Evolutionary conservation across 306 rosid genomes (phyloP), one percentile per base, ranked within the genome.

Genomic region (Styphnolobium japonicum): DNA sequence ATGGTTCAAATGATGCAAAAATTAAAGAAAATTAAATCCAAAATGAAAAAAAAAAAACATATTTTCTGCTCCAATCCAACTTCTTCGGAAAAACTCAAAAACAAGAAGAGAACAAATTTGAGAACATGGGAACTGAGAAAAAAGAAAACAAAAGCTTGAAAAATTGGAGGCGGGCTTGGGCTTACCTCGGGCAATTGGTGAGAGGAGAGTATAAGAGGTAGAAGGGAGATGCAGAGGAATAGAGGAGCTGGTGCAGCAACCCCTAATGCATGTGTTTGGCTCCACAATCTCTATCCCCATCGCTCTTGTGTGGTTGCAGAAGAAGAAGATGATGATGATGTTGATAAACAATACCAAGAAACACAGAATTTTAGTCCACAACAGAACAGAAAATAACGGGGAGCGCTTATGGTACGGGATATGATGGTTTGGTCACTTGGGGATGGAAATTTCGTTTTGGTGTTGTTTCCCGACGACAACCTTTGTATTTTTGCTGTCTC

Each of bases 201-300:
- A 89, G 83, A 89, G 84, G 14, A 94, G 87, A 80, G 88, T 18
- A 19, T 76, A 94, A 43, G 94, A 87, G 72, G 98, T 88, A 61
- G 97, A 89, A 58, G 85, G 90, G 49, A 92, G 94, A 81, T 92
- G 98, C 1, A 95, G 92, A 75, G 98, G 98, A 57, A 95, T 91
- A 45, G 87, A 80, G 49, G 75, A 5, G 85, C 94, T 92, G 43
- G 77, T 74, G 68, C 98, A 92, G 90, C 98, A 94, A 22, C 98
- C 98, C 82, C 98, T 86, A 7, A 92, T 73, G 89, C 98, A 94
- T 0, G 88, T 79, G 89, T 94, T 94, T 15, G 98, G 97, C 85
- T 88, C 97, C 76, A 64, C 25, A 49, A 94, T 91, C 77, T 85
- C 84, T 8, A 90, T 25, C 16, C 87, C 90, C 93, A 94, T 72